Evolutionary conservation across 2,329 filamentous ascomycete genomes (phyloP).

Genomic region (Harringtonia lauricola): DNA sequence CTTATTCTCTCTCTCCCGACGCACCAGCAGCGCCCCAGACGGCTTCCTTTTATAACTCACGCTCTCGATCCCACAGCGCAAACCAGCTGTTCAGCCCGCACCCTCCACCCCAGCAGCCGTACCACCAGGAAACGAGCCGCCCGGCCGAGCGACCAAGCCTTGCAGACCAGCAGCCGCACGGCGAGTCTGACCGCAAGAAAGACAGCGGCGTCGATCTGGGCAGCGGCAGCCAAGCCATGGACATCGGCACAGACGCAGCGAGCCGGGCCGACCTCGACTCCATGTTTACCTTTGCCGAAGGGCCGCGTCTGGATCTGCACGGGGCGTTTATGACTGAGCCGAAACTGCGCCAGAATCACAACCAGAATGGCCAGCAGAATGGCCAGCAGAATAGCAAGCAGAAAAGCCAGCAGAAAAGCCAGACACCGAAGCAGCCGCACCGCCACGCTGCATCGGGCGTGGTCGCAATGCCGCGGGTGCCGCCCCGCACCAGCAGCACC

Average conservation of each 20-base stretch:
- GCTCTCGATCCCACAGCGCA: no score
- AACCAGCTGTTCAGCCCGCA: no score
- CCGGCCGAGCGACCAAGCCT: background rate
- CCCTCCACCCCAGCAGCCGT: no score
- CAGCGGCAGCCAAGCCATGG: background rate
- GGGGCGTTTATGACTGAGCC: constrained; percentile 18
- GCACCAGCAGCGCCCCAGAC: no score
- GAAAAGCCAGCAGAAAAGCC: no score
- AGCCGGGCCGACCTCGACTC: background rate
- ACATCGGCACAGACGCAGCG: constrained; percentile 1
- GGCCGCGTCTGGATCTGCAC: constrained; percentile 14
- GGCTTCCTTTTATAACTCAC: no score
- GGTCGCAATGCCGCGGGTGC: background rate
- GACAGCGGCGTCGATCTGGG: constrained; percentile 9
- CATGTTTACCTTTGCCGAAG: constrained; percentile 1
- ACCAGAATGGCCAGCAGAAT: no score
- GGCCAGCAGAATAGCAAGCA: no score
- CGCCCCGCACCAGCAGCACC: background rate
- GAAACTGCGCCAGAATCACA: no score
- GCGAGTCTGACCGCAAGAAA: constrained; percentile 6
- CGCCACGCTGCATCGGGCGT: background rate
- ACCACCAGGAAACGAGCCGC: background rate
- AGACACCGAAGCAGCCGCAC: background rate
- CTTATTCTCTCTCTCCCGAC: no score
- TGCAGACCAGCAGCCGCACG: background rate